Conservation (phyloP, 768 basidiomycete species). For the Russula ochroleuca region DNA sequence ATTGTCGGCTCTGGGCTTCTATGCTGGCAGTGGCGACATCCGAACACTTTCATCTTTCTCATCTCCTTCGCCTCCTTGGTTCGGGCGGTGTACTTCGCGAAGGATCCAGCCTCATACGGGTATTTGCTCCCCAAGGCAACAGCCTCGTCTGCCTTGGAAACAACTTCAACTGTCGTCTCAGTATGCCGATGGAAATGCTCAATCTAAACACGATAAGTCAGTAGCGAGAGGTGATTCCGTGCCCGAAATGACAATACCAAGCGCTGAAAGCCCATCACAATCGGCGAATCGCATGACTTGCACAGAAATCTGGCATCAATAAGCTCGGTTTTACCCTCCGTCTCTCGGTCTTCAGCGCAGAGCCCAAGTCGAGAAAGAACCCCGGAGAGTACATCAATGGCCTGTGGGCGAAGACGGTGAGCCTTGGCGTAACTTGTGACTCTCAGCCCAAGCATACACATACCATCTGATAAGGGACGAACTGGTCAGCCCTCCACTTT, state of each 20-base stretch:
- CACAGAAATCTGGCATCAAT: conserved; percentile 16
- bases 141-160: neutral
- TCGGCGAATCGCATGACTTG: conserved; percentile 17
- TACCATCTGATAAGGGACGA: conserved; percentile 59
- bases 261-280: conserved; percentile 24
- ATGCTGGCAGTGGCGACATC: conserved; percentile 25
- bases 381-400: conserved; percentile 18
- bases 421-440: conserved; percentile 7
- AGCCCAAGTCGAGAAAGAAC: conserved; percentile 3
- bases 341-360: conserved; percentile 7
- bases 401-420: conserved; percentile 14
- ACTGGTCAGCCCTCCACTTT: conserved; percentile 49
- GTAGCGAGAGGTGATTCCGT: neutral
- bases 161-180: conserved; percentile 11
- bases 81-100: neutral
- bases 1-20: neutral
- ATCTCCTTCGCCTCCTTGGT: conserved; percentile 8
- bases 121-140: neutral
- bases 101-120: conserved; percentile 12
- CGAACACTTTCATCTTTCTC: conserved; percentile 22
- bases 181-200: conserved; percentile 25
- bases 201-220: conserved; percentile 2
- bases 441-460: neutral
- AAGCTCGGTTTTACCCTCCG: neutral
- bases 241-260: conserved; percentile 7